phyloP scores from a whole-genome alignment of 768 basidiomycete species.

The Dacryopinax primogenitus region DNA sequence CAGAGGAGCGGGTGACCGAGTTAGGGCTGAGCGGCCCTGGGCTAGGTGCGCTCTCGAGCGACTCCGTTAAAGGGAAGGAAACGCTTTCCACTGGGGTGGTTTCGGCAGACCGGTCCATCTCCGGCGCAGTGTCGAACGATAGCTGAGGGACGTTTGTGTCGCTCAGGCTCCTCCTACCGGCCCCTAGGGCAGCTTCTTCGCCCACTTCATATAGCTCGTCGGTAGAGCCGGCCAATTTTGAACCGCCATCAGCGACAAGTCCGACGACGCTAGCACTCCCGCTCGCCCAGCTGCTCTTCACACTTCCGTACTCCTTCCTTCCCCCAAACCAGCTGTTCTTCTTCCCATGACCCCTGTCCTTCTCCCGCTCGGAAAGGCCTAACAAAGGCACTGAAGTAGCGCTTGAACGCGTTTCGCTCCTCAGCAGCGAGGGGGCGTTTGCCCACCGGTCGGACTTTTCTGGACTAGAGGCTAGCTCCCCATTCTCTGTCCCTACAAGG shows the following conservation, averaged over 20 bases:
- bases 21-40: background rate
- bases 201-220: background rate
- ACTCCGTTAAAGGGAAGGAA: background rate
- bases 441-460: background rate
- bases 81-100: background rate
- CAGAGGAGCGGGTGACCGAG: background rate
- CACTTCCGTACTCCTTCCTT: background rate
- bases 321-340: slow-evolving; percentile 2
- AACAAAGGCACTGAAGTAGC: background rate
- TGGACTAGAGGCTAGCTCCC: background rate
- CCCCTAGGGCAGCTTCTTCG: background rate
- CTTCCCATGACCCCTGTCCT: slow-evolving; percentile 4
- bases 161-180: background rate
- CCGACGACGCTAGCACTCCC: slow-evolving; percentile 4
- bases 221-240: background rate
- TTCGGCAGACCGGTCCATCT: background rate
- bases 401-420: background rate
- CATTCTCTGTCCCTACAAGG: background rate
- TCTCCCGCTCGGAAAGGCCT: background rate
- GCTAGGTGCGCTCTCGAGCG: no score
- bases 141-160: background rate
- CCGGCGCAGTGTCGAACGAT: background rate
- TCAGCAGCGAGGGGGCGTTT: background rate
- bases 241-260: background rate
- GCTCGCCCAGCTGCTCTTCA: background rate